Percentiles rank a stretch among this genome's conserved stretches.
phyloP scores from a whole-genome alignment of 345 rosid species.

The Citrus mangshanensis region DNA sequence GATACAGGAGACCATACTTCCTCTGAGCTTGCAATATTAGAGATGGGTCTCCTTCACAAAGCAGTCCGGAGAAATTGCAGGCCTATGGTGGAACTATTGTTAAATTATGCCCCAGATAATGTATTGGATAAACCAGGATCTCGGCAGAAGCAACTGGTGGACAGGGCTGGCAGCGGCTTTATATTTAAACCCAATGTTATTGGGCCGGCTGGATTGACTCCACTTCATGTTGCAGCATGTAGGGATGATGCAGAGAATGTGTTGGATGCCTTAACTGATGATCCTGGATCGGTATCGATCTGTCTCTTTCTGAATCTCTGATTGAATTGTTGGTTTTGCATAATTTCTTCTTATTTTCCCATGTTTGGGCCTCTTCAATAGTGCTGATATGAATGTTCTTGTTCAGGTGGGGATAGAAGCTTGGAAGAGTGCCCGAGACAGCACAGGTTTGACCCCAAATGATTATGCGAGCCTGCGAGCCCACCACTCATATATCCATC shows the following conservation, averaged over 20 bases:
- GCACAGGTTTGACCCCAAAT: slow-evolving; percentile 53
- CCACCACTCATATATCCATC: slow-evolving; percentile 46
- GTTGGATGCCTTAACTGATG: slow-evolving; percentile 62
- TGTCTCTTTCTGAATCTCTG: neutral
- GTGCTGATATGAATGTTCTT: slow-evolving; percentile 11
- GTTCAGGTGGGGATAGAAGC: slow-evolving; percentile 56
- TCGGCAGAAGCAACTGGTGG: slow-evolving; percentile 17
- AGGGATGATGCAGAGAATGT: slow-evolving; percentile 51
- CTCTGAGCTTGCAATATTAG: slow-evolving; percentile 38
- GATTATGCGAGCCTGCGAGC: slow-evolving; percentile 57
- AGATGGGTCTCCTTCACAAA: slow-evolving; percentile 57
- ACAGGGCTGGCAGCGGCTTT: slow-evolving; percentile 11
- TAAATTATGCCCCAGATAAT: slow-evolving; percentile 38
- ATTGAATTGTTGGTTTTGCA: neutral
- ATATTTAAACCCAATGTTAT: slow-evolving; percentile 47
- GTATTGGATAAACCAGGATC: slow-evolving; percentile 25
- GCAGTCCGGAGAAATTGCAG: slow-evolving; percentile 56
- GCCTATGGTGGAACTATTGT: slow-evolving; percentile 52
- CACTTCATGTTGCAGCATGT: slow-evolving; percentile 71
- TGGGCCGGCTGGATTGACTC: slow-evolving; percentile 70
- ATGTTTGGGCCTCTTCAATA: neutral
- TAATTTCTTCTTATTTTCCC: neutral
- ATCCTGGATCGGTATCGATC: slow-evolving; percentile 54
- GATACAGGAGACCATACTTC: slow-evolving; percentile 41
- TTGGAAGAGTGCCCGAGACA: slow-evolving; percentile 57